Base-by-base conservation (phyloP, 371 early-diverging fungal genomes). In the Basidiobolus meristosporus region DNA sequence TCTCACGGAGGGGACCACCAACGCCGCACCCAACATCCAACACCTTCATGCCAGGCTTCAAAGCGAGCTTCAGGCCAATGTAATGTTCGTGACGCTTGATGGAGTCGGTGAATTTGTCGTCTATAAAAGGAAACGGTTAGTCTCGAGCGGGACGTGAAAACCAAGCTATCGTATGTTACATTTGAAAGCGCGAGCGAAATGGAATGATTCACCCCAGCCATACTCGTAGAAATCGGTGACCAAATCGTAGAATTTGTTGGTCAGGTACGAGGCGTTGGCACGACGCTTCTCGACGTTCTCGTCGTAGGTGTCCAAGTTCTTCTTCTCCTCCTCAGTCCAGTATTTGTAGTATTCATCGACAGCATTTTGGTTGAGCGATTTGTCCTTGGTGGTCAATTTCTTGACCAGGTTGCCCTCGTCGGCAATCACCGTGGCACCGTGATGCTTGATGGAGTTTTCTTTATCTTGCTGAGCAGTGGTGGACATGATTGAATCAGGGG, bases 11-110 rank as follows among this genome's bases (percentile, higher is more conserved):
- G 15, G 93, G 93, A 11, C 93, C 93, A 49, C 92, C 63, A 30
- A 88, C 87, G 50, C 90, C 90, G 52, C 90, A 86, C 23, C 90
- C 90, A 30, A 88, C 78, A 51, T 90, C 93, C 17, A 82, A 61
- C 2, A 85, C 82, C 40, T 63, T 63, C 73, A 68, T 68, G 21
- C 67, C 66, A 2, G 65, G 51, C 48, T 68, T 63, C 45, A 90
- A 63, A 26, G 66, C 70, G 36, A 78, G 73, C 41, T 74, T 63
- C 33, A 71, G 58, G 31, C 86, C 89, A 36, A 92, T 63, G 46
- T 64, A 79, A 52, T 90, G 82, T 59, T 92, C 91, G 50, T 91
- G 92, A 20, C 92, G 82, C 41, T 82, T 70, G 50, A 90, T 82
- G 43, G 81, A 72, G 41, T 80, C 72, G 42, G 61, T 60, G 57